Evolutionary conservation across 306 rosid species (phyloP).

Genomic region (Cicer arietinum): DNA sequence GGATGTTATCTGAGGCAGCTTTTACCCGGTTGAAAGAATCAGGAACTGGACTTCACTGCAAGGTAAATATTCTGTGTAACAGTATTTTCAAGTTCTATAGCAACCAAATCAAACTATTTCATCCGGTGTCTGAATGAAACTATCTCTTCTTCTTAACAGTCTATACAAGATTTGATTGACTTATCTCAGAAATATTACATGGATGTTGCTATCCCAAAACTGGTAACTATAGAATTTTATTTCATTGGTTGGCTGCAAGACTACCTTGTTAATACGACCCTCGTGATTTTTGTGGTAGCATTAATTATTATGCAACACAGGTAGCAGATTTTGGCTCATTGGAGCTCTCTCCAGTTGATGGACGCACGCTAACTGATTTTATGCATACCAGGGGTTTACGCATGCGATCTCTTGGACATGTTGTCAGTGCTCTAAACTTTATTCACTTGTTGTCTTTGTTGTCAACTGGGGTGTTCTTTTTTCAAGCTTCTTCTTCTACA

Average conservation of each 20-base stretch:
- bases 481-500: constrained; percentile 29
- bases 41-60: constrained; percentile 94
- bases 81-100: constrained; percentile 31
- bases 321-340: constrained; percentile 98
- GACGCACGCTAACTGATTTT: constrained; percentile 96
- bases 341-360: constrained; percentile 99
- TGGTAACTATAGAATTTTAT: constrained; percentile 67
- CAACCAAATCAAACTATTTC: constrained; percentile 41
- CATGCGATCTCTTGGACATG: constrained; percentile 95
- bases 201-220: constrained; percentile 97
- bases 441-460: constrained; percentile 20
- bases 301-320: constrained; percentile 59
- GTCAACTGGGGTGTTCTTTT: background rate
- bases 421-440: constrained; percentile 71
- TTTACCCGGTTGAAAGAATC: constrained; percentile 87
- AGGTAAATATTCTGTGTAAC: constrained; percentile 60
- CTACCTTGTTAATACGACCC: constrained; percentile 39
- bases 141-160: constrained; percentile 59
- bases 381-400: constrained; percentile 97
- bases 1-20: constrained; percentile 71
- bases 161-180: constrained; percentile 78
- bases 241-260: constrained; percentile 43
- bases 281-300: constrained; percentile 47
- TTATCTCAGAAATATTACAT: constrained; percentile 82
- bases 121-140: constrained; percentile 46